phyloP scores from a whole-genome alignment of 495 filamentous ascomycete genomes.

The Penicillium paradoxum region DNA sequence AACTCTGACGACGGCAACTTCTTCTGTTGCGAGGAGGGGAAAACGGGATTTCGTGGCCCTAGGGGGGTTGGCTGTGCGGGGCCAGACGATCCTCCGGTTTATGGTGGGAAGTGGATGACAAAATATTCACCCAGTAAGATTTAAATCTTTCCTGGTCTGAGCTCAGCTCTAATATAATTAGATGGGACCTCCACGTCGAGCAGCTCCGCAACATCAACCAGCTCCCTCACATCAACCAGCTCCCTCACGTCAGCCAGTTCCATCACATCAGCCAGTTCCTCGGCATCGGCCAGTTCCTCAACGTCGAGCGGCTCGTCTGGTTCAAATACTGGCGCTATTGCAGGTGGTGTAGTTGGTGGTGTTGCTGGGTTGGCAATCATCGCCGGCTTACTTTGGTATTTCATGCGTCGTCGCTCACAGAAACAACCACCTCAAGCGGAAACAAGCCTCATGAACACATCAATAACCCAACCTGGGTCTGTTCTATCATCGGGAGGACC shows the following conservation, averaged over 20 bases:
- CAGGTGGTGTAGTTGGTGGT: not conserved
- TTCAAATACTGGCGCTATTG: not conserved
- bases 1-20: not conserved
- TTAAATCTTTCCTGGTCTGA: not conserved
- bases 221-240: not conserved
- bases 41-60: not conserved
- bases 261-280: not conserved
- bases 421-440: not conserved
- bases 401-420: not conserved
- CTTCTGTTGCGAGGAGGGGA: not conserved
- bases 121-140: not conserved
- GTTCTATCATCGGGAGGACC: not conserved
- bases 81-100: not conserved
- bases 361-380: not conserved
- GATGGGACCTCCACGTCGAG: not conserved
- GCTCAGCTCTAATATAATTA: not conserved
- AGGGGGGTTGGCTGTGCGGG: not conserved
- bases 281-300: not conserved
- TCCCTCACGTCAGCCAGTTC: not conserved
- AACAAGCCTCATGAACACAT: not conserved
- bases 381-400: not conserved
- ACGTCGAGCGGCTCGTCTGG: not conserved
- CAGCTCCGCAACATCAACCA: not conserved
- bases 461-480: not conserved
- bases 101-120: not conserved